Base-by-base conservation (phyloP, 345 rosid genomes). In the Populus simonii region DNA sequence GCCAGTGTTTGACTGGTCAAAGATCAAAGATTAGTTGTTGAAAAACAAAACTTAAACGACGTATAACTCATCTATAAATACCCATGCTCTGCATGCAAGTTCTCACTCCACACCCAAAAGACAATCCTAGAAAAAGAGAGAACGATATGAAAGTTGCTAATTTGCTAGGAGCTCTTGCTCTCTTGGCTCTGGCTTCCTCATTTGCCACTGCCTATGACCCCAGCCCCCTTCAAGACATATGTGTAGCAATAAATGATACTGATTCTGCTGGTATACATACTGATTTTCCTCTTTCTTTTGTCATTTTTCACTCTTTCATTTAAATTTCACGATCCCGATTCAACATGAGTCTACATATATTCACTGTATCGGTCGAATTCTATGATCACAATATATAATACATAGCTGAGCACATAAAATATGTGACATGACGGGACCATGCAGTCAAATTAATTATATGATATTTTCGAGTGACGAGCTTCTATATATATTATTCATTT, bases 221-320 rank as follows among this genome's bases (percentile, higher is more conserved):
- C 45, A 66, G 78, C 29, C 78, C 78, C 20, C 71, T 75, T 9
- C 72, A 75, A 65, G 78, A 75, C 59, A 31, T 66, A 13, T 75
- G 78, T 15, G 78, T 66, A 4, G 78, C 62, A n/a, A 47, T 66
- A 11, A 33, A 65, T 45, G 43, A 65, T 12, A 6, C 70, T 25
- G n/a, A 74, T 22, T 1, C 35, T 65, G 70, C 74, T 59, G 59
- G 80, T 27, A 27, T 77, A 61, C 22, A 25, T 23, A 9, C 13
- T 22, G 10, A 20, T 55, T 22, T 8, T 7, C 2, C 57, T 51
- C 25, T 22, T n/a, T 22, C 8, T 55, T 22, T 55, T 55, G 25
- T n/a, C 27, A 22, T 55, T n/a, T 53, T 55, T 55, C 25, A 22
- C 20, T n/a, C 11, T 20, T 55, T 55, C 10, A 55, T 55, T 8